Evolutionary conservation across 139 green algal genomes (phyloP).

Genomic region (Chlamydomonas sphaeroides): DNA sequence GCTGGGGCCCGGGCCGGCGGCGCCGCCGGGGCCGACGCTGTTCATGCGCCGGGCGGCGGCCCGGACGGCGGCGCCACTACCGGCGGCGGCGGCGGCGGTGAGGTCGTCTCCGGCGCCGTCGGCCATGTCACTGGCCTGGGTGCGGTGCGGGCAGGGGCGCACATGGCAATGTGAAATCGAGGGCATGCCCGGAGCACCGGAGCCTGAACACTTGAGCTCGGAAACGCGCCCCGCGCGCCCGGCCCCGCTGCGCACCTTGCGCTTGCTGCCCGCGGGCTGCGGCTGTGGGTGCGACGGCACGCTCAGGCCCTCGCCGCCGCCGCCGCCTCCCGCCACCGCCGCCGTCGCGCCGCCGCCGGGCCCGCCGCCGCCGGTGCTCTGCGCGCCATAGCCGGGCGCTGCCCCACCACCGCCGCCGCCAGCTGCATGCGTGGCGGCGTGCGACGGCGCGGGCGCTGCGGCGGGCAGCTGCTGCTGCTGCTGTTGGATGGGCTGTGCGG

Average conservation of each 20-base stretch:
- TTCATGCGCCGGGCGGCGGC: conserved; percentile 18
- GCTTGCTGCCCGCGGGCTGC: background rate
- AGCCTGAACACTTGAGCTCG: too few relatives aligned
- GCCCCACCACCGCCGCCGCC: too few relatives aligned
- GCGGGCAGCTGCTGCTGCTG: background rate
- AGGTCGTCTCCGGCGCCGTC: background rate
- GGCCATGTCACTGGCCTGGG: background rate
- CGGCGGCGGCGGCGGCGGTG: too few relatives aligned
- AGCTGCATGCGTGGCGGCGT: too few relatives aligned
- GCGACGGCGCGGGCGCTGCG: background rate
- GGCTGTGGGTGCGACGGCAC: background rate
- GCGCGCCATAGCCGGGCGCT: background rate
- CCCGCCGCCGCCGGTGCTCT: background rate
- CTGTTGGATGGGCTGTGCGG: background rate
- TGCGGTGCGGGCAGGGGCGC: too few relatives aligned
- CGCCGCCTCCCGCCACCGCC: background rate
- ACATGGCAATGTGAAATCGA: too few relatives aligned
- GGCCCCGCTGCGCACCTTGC: conserved; percentile 3
- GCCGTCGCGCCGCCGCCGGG: background rate
- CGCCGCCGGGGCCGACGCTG: background rate
- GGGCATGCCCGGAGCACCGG: too few relatives aligned
- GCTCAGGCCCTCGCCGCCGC: background rate
- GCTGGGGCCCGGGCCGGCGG: too few relatives aligned
- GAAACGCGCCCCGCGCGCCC: too few relatives aligned
- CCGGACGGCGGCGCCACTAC: background rate